Percentiles rank a stretch among this genome's conserved stretches.
These are phyloP conservation scores for Rhizophagus sp. DNA, from an alignment of 192 early-diverging fungal species.

Conservation along the genomic window DNA sequence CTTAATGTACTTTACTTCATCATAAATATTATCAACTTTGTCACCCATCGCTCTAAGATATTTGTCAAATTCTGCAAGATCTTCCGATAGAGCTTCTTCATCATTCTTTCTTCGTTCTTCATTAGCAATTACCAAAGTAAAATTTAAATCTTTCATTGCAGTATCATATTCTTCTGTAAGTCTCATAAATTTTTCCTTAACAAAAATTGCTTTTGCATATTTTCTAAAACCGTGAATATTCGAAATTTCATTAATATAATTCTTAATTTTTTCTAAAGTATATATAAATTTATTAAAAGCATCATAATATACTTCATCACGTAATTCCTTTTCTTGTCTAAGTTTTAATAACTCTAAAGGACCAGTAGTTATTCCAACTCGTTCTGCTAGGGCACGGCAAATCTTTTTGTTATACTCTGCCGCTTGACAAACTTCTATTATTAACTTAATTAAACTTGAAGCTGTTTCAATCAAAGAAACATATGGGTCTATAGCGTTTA, in stretches of 20 bases:
- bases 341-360: neutral
- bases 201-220: neutral
- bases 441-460: neutral
- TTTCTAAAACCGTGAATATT: conserved; percentile 9
- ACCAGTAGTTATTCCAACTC: neutral
- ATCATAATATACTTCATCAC: neutral
- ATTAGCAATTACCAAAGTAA: neutral
- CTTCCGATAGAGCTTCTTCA: neutral
- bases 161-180: neutral
- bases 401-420: conserved; percentile 29
- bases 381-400: conserved; percentile 8
- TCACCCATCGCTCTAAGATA: neutral
- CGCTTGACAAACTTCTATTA: neutral
- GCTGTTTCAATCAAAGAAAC: too few relatives aligned
- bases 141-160: neutral
- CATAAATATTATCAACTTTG: too few relatives aligned
- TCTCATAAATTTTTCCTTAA: neutral
- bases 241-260: conserved; percentile 10
- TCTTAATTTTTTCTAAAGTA: conserved; percentile 16
- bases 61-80: neutral
- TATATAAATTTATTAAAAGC: neutral
- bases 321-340: conserved; percentile 1
- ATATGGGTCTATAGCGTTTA: too few relatives aligned
- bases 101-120: conserved; percentile 4
- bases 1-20: too few relatives aligned